phyloP scores from a whole-genome alignment of 768 basidiomycete genomes.

The Coprinopsis sp. region DNA sequence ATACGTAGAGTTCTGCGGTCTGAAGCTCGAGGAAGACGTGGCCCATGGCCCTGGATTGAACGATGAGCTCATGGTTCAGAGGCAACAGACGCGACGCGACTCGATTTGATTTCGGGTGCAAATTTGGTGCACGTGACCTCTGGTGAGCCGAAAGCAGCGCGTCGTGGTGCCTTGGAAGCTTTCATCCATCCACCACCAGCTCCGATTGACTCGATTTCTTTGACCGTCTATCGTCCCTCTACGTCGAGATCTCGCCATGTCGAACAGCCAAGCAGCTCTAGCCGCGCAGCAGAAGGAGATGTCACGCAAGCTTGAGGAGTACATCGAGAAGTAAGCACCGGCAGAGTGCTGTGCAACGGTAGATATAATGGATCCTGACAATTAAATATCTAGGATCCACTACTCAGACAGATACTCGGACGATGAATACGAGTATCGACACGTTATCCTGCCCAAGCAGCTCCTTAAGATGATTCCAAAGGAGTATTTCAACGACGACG shows the following conservation, averaged over 20 bases:
- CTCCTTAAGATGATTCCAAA: slow-evolving; percentile 93
- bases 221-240: neutral
- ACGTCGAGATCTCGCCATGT: slow-evolving; percentile 17
- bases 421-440: slow-evolving; percentile 91
- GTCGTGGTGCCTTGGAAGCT: too few relatives aligned
- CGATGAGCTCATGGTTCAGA: too few relatives aligned
- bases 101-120: too few relatives aligned
- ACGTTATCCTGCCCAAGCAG: slow-evolving; percentile 94
- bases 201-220: too few relatives aligned
- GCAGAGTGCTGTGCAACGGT: slow-evolving; percentile 9
- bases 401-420: slow-evolving; percentile 92
- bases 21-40: neutral
- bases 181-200: too few relatives aligned
- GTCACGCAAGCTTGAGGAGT: slow-evolving; percentile 62
- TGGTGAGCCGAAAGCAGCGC: slow-evolving; percentile 18
- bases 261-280: slow-evolving; percentile 24
- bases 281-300: slow-evolving; percentile 35
- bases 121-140: too few relatives aligned
- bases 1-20: slow-evolving; percentile 4
- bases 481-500: slow-evolving; percentile 71
- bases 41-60: slow-evolving; percentile 1
- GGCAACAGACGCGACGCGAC: too few relatives aligned
- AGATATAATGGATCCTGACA: slow-evolving; percentile 15
- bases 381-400: slow-evolving; percentile 54
- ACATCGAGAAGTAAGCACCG: slow-evolving; percentile 63